phyloP scores from a whole-genome alignment of 331 rosid genomes.

The Acacia pycnantha region DNA sequence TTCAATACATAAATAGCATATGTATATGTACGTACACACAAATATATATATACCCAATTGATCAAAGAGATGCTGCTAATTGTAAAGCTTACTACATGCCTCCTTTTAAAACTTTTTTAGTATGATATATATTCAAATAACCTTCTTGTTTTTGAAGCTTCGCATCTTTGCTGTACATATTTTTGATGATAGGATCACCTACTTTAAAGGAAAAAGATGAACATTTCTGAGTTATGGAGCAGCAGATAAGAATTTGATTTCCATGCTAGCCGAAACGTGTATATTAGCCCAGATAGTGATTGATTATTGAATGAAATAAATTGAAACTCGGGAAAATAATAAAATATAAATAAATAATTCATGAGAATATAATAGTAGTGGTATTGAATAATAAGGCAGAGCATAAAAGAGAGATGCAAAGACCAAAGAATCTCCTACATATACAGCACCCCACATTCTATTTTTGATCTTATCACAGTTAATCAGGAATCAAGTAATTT shows the following conservation, averaged over 20 bases:
- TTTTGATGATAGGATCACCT: slow-evolving; percentile 28
- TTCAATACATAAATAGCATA: slow-evolving; percentile 4
- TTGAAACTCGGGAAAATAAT: slow-evolving; percentile 10
- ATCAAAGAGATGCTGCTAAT: slow-evolving; percentile 43
- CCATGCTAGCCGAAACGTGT: slow-evolving; percentile 2
- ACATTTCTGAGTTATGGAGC: slow-evolving; percentile 16
- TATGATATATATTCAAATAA: slow-evolving; percentile 16
- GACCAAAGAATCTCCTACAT: slow-evolving; percentile 45
- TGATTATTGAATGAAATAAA: slow-evolving; percentile 6
- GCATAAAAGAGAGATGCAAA: neutral
- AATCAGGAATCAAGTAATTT: slow-evolving; percentile 27
- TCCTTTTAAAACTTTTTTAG: neutral
- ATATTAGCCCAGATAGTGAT: slow-evolving; percentile 13
- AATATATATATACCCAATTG: slow-evolving; percentile 15
- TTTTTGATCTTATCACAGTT: slow-evolving; percentile 13
- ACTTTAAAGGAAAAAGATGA: slow-evolving; percentile 30
- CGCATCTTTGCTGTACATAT: slow-evolving; percentile 41
- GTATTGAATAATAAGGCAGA: neutral
- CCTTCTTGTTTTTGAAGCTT: slow-evolving; percentile 34
- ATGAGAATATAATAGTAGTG: slow-evolving; percentile 26
- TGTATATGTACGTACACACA: neutral
- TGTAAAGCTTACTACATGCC: slow-evolving; percentile 34
- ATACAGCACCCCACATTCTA: slow-evolving; percentile 10
- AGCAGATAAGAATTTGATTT: neutral
- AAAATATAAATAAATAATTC: neutral